These are phyloP conservation scores for Nymphaea colorata DNA, from an alignment of 164 flowering plant genomes.

Conservation along the genomic window DNA sequence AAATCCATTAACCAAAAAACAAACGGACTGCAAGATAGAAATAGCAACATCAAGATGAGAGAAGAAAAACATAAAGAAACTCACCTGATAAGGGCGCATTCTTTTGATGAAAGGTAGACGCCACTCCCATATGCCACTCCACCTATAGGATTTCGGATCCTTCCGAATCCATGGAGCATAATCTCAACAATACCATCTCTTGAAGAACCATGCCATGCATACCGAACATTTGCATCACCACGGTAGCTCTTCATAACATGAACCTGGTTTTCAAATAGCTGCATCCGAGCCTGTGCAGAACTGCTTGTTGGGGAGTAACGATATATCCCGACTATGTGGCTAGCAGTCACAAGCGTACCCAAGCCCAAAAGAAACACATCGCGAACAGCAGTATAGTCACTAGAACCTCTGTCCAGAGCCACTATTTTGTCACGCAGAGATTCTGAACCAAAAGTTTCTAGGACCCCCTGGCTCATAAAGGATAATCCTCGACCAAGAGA, in stretches of 20 bases:
- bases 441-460: slow-evolving; percentile 1
- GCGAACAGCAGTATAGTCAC: slow-evolving; percentile 6
- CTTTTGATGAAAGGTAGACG: slow-evolving; percentile 10
- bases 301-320: slow-evolving; percentile 7
- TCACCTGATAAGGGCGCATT: slow-evolving; percentile 13
- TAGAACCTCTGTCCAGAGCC: slow-evolving; percentile 3
- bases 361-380: slow-evolving; percentile 5
- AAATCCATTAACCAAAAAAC: slow-evolving; percentile 5
- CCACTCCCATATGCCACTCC: slow-evolving; percentile 12
- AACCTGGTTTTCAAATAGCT: slow-evolving; percentile 14
- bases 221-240: slow-evolving; percentile 18
- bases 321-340: slow-evolving; percentile 9
- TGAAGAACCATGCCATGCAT: slow-evolving; percentile 17
- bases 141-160: neutral
- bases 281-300: slow-evolving; percentile 7
- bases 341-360: slow-evolving; percentile 1
- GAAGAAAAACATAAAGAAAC: neutral
- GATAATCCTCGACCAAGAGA: neutral
- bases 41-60: neutral
- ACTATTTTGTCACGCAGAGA: slow-evolving; percentile 1
- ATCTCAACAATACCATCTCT: slow-evolving; percentile 7
- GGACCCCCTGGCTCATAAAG: neutral
- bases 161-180: slow-evolving; percentile 14
- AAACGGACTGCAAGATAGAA: neutral
- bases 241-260: slow-evolving; percentile 10